Evolutionary conservation across 108 stramenopile species (phyloP).

Genomic region (Cyclotella cryptica): DNA sequence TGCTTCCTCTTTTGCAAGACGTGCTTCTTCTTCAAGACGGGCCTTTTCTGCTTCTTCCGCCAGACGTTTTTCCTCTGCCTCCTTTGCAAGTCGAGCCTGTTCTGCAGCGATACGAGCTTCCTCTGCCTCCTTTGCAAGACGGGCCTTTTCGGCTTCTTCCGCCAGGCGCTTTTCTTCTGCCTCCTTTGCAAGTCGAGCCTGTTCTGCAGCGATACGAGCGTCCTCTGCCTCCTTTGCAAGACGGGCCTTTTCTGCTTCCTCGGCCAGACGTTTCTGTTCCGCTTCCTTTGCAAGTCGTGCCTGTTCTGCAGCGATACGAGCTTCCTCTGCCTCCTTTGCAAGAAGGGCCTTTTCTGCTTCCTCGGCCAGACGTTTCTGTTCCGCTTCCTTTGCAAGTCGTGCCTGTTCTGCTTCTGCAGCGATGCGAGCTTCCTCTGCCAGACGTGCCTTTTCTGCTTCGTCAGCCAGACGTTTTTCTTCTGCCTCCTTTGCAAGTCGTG

Average conservation of each 20-base stretch:
- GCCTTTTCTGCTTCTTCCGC: conserved; percentile 16
- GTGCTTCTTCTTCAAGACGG: conserved; percentile 4
- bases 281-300: conserved; percentile 1
- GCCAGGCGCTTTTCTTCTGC: conserved; percentile 40
- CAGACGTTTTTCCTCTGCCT: background rate
- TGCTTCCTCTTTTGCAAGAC: conserved; percentile 1
- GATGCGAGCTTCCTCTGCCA: conserved; percentile 3
- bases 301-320: conserved; percentile 28
- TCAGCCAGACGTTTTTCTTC: background rate
- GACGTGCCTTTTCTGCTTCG: conserved; percentile 10
- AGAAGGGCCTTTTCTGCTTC: conserved; percentile 21
- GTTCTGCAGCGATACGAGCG: background rate
- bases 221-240: conserved; percentile 21
- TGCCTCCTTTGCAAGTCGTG: conserved; percentile 1
- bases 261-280: conserved; percentile 9
- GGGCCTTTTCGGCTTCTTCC: conserved; percentile 14
- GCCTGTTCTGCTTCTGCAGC: conserved; percentile 18
- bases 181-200: conserved; percentile 18
- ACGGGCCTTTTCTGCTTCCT: conserved; percentile 6
- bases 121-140: conserved; percentile 18
- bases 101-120: conserved; percentile 11
- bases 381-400: conserved; percentile 25
- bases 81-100: conserved; percentile 5
- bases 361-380: background rate
- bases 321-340: conserved; percentile 35